phyloP scores from a whole-genome alignment of 192 early-diverging fungal species.

The Coemansia sp. region DNA sequence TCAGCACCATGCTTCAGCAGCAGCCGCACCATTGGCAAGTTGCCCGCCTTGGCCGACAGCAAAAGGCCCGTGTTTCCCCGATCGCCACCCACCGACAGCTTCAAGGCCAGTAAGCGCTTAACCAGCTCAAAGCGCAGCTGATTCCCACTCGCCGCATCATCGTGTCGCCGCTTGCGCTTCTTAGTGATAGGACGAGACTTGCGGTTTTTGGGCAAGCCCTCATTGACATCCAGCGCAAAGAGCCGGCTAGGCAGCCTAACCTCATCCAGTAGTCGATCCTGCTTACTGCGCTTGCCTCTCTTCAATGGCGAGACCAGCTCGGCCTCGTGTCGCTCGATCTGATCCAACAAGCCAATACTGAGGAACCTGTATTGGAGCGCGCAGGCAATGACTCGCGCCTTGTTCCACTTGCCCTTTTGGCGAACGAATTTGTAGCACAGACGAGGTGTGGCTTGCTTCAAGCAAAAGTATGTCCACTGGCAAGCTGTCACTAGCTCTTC shows the following conservation, averaged over 20 bases:
- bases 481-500: slow-evolving; percentile 20
- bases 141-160: slow-evolving; percentile 8
- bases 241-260: slow-evolving; percentile 32
- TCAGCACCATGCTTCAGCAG: slow-evolving; percentile 42
- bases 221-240: slow-evolving; percentile 12
- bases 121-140: slow-evolving; percentile 40
- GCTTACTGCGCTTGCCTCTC: slow-evolving; percentile 4
- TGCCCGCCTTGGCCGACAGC: slow-evolving; percentile 41
- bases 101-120: slow-evolving; percentile 23
- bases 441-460: slow-evolving; percentile 21
- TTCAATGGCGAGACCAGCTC: slow-evolving; percentile 12
- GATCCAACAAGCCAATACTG: slow-evolving; percentile 30
- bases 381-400: slow-evolving; percentile 20
- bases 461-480: slow-evolving; percentile 35
- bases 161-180: slow-evolving; percentile 16
- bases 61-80: slow-evolving; percentile 32
- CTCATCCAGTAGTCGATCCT: slow-evolving; percentile 7
- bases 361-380: slow-evolving; percentile 33
- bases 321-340: slow-evolving; percentile 22
- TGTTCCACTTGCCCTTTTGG: slow-evolving; percentile 29
- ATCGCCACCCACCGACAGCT: slow-evolving; percentile 24
- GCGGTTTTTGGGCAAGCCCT: slow-evolving; percentile 14
- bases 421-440: slow-evolving; percentile 43
- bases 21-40: slow-evolving; percentile 35
- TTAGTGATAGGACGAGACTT: slow-evolving; percentile 6